phyloP scores from a whole-genome alignment of 129 eudicot species.

The Lonicera japonica region DNA sequence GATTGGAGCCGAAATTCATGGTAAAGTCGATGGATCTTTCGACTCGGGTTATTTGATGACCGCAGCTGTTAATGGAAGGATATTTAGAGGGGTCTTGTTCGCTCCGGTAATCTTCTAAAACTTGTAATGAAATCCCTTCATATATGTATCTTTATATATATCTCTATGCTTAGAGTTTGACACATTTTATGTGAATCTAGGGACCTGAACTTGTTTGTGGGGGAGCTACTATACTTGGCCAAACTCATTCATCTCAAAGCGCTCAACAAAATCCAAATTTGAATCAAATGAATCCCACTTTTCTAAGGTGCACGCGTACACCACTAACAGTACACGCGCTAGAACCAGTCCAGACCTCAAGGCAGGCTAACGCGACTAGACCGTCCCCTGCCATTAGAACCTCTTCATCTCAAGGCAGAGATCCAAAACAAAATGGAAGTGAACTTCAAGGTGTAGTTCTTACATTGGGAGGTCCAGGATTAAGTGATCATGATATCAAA shows the following conservation, averaged over 20 bases:
- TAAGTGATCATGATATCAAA: conserved; percentile 14
- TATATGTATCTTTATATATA: no score
- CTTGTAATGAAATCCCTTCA: neutral
- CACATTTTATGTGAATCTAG: conserved; percentile 17
- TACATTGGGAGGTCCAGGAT: conserved; percentile 75
- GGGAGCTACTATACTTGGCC: conserved; percentile 27
- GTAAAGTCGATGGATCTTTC: conserved; percentile 87
- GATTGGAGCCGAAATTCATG: conserved; percentile 91
- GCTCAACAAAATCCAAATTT: conserved; percentile 20
- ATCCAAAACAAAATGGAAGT: conserved; percentile 28
- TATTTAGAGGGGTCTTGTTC: conserved; percentile 84
- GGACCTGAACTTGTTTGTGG: conserved; percentile 50
- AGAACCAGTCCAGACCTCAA: conserved; percentile 24
- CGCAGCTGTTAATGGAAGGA: conserved; percentile 75
- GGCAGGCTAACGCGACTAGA: conserved; percentile 26
- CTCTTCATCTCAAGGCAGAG: conserved; percentile 26
- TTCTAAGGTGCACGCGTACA: conserved; percentile 30
- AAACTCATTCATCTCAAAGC: conserved; percentile 30
- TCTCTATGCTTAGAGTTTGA: neutral
- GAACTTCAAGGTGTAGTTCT: conserved; percentile 88
- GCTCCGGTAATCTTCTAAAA: conserved; percentile 52
- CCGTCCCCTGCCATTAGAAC: conserved; percentile 27
- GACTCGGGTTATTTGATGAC: conserved; percentile 96
- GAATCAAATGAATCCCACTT: conserved; percentile 21
- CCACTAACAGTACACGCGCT: conserved; percentile 15